Evolutionary conservation across 768 basidiomycete genomes (phyloP).

Genomic region (Xerocomus potaroensis): DNA sequence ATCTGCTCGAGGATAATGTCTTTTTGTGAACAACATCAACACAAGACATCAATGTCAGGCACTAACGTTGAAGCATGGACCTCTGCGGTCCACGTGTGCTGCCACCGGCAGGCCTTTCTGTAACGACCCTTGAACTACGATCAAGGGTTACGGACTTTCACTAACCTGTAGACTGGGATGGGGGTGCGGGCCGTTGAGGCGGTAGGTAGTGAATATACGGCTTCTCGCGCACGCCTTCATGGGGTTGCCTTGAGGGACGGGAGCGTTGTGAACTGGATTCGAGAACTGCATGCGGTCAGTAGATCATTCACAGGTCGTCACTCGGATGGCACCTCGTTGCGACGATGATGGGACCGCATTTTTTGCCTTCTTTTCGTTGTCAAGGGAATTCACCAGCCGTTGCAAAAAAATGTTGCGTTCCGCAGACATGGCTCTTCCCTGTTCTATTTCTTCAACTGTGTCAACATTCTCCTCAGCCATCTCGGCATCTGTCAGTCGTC

Average conservation of each 20-base stretch:
- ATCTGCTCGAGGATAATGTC: slow-evolving; percentile 39
- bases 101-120: slow-evolving; percentile 17
- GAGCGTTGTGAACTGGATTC: slow-evolving; percentile 26
- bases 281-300: slow-evolving; percentile 16
- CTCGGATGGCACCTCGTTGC: slow-evolving; percentile 20
- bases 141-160: not conserved
- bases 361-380: slow-evolving; percentile 48
- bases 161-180: slow-evolving; percentile 21
- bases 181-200: slow-evolving; percentile 21
- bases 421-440: slow-evolving; percentile 71
- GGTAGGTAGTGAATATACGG: slow-evolving; percentile 34
- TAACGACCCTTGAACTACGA: slow-evolving; percentile 2
- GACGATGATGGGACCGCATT: slow-evolving; percentile 29
- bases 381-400: slow-evolving; percentile 55
- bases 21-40: not conserved
- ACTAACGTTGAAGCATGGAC: slow-evolving; percentile 45
- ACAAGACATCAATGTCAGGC: not conserved
- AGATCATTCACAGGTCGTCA: not conserved
- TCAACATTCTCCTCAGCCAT: slow-evolving; percentile 70
- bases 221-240: slow-evolving; percentile 27
- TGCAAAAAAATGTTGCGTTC: slow-evolving; percentile 69
- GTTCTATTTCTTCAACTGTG: slow-evolving; percentile 69
- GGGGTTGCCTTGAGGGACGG: slow-evolving; percentile 20
- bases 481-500: slow-evolving; percentile 52
- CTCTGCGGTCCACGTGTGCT: slow-evolving; percentile 30